Evolutionary conservation across 352 stramenopile genomes (phyloP).

Genomic region (Pythium brachiatum): DNA sequence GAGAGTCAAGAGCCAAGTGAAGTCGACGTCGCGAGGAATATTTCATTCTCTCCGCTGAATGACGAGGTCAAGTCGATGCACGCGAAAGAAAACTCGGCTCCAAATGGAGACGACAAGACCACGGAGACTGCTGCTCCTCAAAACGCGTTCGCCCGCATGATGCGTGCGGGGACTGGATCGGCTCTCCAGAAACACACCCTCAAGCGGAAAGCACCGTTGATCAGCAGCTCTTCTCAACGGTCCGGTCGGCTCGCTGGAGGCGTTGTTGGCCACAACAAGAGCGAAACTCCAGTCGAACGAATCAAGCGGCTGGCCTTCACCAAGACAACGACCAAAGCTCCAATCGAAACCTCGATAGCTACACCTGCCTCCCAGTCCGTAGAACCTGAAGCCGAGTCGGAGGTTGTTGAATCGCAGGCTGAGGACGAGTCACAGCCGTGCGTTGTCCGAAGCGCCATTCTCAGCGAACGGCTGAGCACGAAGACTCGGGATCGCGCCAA

Average conservation of each 20-base stretch:
- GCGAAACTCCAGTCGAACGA: conserved; percentile 12
- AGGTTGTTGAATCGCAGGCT: neutral
- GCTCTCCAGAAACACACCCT: conserved; percentile 44
- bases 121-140: conserved; percentile 30
- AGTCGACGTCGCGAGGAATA: conserved; percentile 45
- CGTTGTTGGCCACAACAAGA: neutral
- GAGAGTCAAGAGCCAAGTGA: conserved; percentile 55
- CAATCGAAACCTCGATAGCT: neutral
- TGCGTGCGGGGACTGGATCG: conserved; percentile 52
- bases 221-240: conserved; percentile 16
- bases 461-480: neutral
- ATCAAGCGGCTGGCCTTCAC: conserved; percentile 21
- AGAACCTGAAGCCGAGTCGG: neutral
- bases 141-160: conserved; percentile 83
- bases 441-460: neutral
- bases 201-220: conserved; percentile 45
- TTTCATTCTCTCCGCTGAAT: conserved; percentile 50
- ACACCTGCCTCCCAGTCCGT: neutral
- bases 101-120: conserved; percentile 15
- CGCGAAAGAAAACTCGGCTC: conserved; percentile 47
- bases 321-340: neutral
- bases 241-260: neutral
- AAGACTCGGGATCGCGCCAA: neutral
- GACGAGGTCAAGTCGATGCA: conserved; percentile 26
- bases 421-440: neutral